phyloP scores from a whole-genome alignment of 306 rosid genomes.

The Vigna reflexopilosa region DNA sequence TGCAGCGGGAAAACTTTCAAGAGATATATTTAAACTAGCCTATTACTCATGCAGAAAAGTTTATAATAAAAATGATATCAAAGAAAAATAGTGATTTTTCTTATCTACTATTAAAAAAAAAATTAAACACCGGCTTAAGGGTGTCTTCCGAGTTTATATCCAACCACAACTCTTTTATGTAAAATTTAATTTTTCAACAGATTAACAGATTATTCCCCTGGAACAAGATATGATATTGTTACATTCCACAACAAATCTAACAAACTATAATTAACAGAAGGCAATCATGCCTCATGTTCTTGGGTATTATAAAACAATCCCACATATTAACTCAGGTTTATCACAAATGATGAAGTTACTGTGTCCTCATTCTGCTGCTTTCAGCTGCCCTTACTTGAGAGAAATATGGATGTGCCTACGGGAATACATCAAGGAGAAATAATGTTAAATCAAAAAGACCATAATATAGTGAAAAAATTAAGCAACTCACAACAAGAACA shows the following conservation, averaged over 20 bases:
- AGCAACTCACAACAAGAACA: not conserved
- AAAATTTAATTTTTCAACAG: slow-evolving; percentile 21
- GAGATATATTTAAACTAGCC: not conserved
- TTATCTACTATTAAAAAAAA: not conserved
- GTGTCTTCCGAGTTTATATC: not conserved
- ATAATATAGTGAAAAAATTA: not conserved
- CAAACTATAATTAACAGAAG: slow-evolving; percentile 38
- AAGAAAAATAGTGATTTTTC: not conserved
- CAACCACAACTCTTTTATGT: not conserved
- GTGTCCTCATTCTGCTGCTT: slow-evolving; percentile 88
- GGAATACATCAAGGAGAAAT: slow-evolving; percentile 14
- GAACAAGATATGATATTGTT: slow-evolving; percentile 37
- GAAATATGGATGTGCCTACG: slow-evolving; percentile 87
- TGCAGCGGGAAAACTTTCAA: not conserved
- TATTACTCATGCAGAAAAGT: not conserved
- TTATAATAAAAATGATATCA: not conserved
- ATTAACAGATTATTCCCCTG: slow-evolving; percentile 35
- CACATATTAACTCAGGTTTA: slow-evolving; percentile 49
- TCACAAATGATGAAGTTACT: slow-evolving; percentile 45
- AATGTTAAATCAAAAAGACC: not conserved
- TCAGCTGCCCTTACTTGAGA: slow-evolving; percentile 97
- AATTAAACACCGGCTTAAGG: not conserved
- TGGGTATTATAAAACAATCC: slow-evolving; percentile 54
- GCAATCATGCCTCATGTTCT: slow-evolving; percentile 37
- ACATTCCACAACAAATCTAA: slow-evolving; percentile 46